Evolutionary conservation across 352 stramenopile species (phyloP).

Genomic region (Heterotrichella gracilis): DNA sequence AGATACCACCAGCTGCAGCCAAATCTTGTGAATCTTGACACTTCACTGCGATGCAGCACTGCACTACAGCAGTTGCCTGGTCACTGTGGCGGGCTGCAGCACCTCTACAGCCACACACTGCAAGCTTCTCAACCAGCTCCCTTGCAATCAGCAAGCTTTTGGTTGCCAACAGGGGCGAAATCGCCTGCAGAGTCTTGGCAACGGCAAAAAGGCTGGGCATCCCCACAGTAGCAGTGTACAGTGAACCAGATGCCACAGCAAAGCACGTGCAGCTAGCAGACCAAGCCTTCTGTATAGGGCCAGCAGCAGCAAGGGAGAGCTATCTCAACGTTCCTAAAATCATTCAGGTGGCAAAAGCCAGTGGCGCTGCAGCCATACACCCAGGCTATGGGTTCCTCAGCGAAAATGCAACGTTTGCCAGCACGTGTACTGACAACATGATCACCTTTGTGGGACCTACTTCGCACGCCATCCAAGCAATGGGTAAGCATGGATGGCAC

Average conservation of each 20-base stretch:
- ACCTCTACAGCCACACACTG: too few species aligned
- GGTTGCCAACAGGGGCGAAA: slow-evolving; percentile 58
- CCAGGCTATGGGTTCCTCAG: slow-evolving; percentile 53
- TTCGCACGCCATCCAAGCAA: slow-evolving; percentile 41
- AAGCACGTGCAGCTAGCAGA: slow-evolving; percentile 33
- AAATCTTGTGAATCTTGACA: too few species aligned
- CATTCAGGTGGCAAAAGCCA: slow-evolving; percentile 17
- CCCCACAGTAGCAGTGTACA: slow-evolving; percentile 64
- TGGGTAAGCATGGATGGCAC: too few species aligned
- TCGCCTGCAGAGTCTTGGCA: slow-evolving; percentile 54
- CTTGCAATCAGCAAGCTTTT: too few species aligned
- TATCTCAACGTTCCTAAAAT: slow-evolving; percentile 28
- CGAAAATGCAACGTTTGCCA: slow-evolving; percentile 40
- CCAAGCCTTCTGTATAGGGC: slow-evolving; percentile 26
- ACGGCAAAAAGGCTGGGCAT: slow-evolving; percentile 44
- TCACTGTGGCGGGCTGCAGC: too few species aligned
- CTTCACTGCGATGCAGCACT: too few species aligned
- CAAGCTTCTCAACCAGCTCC: too few species aligned
- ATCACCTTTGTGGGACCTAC: slow-evolving; percentile 55
- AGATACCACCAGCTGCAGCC: too few species aligned
- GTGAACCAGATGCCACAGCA: slow-evolving; percentile 41
- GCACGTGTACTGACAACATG: slow-evolving; percentile 28
- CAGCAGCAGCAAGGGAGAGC: slow-evolving; percentile 22
- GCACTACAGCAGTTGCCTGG: too few species aligned
- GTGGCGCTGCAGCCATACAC: slow-evolving; percentile 31